Conservation (phyloP, 2,329 filamentous ascomycete species). For the Penicillium expansum region DNA sequence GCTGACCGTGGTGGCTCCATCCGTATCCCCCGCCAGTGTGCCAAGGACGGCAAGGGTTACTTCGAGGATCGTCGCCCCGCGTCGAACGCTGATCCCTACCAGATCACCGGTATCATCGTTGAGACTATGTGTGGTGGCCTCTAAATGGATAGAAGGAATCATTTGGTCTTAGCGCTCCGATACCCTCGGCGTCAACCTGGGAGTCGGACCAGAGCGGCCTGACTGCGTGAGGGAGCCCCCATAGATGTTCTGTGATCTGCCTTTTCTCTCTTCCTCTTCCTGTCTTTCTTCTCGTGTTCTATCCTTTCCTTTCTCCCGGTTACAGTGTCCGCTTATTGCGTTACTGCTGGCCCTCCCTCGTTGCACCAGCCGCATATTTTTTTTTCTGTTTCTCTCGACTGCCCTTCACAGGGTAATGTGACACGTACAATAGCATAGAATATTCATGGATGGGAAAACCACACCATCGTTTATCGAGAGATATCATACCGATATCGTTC, state of each 20-base stretch:
- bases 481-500: conserved; percentile 12
- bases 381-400: conserved; percentile 19
- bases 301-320: conserved; percentile 20
- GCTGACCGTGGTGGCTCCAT: conserved; percentile 95
- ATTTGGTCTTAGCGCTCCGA: conserved; percentile 40
- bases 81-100: conserved; percentile 84
- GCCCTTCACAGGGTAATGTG: conserved; percentile 23
- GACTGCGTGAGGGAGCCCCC: conserved; percentile 31
- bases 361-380: conserved; percentile 24
- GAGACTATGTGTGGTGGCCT: conserved; percentile 58
- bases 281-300: conserved; percentile 16
- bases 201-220: conserved; percentile 38
- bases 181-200: conserved; percentile 42
- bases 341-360: conserved; percentile 21
- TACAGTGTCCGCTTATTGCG: conserved; percentile 25
- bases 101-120: conserved; percentile 76
- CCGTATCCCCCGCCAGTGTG: conserved; percentile 82
- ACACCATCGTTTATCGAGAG: conserved; percentile 24
- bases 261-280: conserved; percentile 13
- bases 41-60: conserved; percentile 88
- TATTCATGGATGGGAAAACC: conserved; percentile 26
- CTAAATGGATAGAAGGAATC: conserved; percentile 32
- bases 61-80: conserved; percentile 83
- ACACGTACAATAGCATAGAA: conserved; percentile 32
- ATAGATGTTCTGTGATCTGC: conserved; percentile 25